Evolutionary conservation across 2,329 filamentous ascomycete genomes (phyloP).

Genomic region (Alternaria sp.): DNA sequence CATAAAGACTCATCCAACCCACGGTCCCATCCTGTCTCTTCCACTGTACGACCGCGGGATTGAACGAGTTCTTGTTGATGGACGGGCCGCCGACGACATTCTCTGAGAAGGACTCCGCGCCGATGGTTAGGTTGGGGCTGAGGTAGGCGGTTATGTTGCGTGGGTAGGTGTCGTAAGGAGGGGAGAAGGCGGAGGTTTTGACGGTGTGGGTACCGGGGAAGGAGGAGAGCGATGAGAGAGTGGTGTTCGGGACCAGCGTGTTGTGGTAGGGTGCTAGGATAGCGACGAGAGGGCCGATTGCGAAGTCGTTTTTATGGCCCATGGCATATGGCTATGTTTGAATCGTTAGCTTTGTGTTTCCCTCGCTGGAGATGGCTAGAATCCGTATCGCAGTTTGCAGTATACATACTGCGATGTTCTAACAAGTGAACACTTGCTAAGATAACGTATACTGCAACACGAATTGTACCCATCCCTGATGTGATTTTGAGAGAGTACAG

Average conservation of each 20-base stretch:
- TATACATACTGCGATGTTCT: not conserved
- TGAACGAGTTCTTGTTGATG: slow-evolving; percentile 61
- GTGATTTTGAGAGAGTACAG: not conserved
- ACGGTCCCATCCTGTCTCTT: slow-evolving; percentile 38
- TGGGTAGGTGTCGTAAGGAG: slow-evolving; percentile 62
- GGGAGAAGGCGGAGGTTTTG: slow-evolving; percentile 60
- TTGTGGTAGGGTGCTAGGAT: slow-evolving; percentile 60
- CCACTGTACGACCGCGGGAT: slow-evolving; percentile 68
- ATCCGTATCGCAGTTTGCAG: not conserved
- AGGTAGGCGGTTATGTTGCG: slow-evolving; percentile 68
- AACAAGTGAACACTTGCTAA: not conserved
- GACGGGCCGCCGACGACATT: slow-evolving; percentile 62
- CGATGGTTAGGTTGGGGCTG: slow-evolving; percentile 63
- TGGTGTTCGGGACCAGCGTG: slow-evolving; percentile 53
- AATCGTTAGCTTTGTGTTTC: not conserved
- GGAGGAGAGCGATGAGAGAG: slow-evolving; percentile 48
- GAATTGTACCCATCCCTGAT: not conserved
- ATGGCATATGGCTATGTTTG: slow-evolving; percentile 56
- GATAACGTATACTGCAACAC: not conserved
- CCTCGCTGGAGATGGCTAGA: not conserved
- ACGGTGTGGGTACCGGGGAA: slow-evolving; percentile 64
- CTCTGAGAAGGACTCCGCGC: slow-evolving; percentile 64
- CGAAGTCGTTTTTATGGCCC: slow-evolving; percentile 66
- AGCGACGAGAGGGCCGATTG: slow-evolving; percentile 63
- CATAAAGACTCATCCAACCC: slow-evolving; percentile 39